phyloP scores from a whole-genome alignment of 2,329 filamentous ascomycete genomes.

The Raffaelea ambrosiae region DNA sequence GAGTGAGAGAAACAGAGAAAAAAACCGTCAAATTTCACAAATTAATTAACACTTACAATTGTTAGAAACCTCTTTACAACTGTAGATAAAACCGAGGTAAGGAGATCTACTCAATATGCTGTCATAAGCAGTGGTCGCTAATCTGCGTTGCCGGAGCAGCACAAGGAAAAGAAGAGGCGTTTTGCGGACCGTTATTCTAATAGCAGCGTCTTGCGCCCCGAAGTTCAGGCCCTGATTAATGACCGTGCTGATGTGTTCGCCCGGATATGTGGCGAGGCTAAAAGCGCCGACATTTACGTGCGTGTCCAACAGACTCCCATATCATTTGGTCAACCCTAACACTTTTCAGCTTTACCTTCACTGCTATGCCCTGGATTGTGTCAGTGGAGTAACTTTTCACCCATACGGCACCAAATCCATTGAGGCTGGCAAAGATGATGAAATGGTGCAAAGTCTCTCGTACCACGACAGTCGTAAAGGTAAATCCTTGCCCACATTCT shows the following conservation, averaged over 20 bases:
- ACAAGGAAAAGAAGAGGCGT: conserved; percentile 4
- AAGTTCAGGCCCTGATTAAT: not conserved
- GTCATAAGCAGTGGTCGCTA: not conserved
- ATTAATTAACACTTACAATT: not conserved
- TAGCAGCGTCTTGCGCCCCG: conserved; percentile 1
- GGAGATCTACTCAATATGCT: not conserved
- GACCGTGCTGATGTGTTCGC: conserved; percentile 8
- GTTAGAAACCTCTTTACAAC: conserved; percentile 5
- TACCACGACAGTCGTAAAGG: conserved; percentile 10
- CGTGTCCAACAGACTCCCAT: not conserved
- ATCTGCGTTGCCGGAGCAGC: not conserved
- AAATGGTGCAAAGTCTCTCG: conserved; percentile 4
- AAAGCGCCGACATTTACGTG: conserved; percentile 6
- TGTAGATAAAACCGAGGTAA: conserved; percentile 3
- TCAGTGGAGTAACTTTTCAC: conserved; percentile 5
- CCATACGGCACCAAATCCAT: conserved; percentile 7
- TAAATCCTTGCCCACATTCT: not conserved
- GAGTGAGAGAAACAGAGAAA: not conserved
- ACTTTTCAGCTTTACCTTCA: conserved; percentile 3
- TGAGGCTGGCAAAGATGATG: conserved; percentile 4
- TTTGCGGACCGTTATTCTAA: conserved; percentile 8
- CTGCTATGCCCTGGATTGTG: conserved; percentile 10
- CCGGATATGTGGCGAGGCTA: not conserved
- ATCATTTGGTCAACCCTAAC: not conserved
- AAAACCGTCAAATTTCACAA: not conserved